Percentiles rank a stretch among this genome's conserved stretches.
Evolutionary conservation across 78 protist species (phyloP).

Genomic region (Paratrimastix pyriformis): DNA sequence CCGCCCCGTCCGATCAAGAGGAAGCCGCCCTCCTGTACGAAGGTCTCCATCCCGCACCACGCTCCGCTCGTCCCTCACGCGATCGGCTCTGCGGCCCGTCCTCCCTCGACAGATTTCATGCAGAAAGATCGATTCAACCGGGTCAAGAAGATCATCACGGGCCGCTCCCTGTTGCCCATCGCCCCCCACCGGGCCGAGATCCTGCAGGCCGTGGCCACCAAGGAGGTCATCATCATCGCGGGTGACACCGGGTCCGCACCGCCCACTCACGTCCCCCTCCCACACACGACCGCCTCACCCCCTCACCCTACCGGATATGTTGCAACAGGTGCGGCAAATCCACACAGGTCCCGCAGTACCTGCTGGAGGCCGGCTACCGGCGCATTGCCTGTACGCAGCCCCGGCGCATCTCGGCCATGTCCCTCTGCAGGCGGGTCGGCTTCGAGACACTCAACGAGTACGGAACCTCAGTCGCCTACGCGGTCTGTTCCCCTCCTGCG

Average conservation of each 20-base stretch:
- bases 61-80: background rate
- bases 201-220: background rate
- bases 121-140: background rate
- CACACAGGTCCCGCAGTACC: conserved; percentile 30
- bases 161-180: conserved; percentile 11
- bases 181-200: background rate
- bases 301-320: background rate
- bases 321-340: conserved; percentile 27
- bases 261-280: no score
- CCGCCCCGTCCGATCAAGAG: background rate
- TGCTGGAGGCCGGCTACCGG: conserved; percentile 15
- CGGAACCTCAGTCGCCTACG: background rate
- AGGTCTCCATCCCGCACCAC: background rate
- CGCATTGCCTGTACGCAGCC: conserved; percentile 30
- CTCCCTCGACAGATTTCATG: background rate
- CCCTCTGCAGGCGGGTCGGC: conserved; percentile 18
- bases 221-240: conserved; percentile 10
- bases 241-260: conserved; percentile 26
- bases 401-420: conserved; percentile 19
- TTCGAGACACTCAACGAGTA: conserved; percentile 17
- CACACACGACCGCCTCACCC: background rate
- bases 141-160: background rate
- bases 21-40: background rate
- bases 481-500: no score
- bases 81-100: background rate